These are phyloP conservation scores for Sporopachydermia quercuum DNA, from an alignment of 805 yeast species.

Conservation along the genomic window DNA sequence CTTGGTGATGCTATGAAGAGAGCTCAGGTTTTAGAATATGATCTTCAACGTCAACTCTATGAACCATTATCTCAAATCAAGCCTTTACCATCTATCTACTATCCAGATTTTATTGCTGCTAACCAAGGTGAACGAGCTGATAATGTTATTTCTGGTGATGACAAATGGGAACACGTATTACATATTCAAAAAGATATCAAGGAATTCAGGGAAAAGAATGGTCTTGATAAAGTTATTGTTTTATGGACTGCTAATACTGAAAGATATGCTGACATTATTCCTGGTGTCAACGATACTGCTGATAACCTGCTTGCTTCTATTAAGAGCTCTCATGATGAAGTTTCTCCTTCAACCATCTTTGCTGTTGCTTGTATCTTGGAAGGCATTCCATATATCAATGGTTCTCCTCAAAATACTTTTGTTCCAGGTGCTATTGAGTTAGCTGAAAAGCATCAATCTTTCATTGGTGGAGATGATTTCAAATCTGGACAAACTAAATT, in stretches of 20 bases:
- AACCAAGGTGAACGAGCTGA: conserved; percentile 89
- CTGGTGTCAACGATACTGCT: conserved; percentile 79
- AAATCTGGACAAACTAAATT: conserved; percentile 93
- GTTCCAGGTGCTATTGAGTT: conserved; percentile 89
- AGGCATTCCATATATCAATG: conserved; percentile 80
- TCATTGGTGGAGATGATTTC: conserved; percentile 95
- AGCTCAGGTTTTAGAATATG: conserved; percentile 75
- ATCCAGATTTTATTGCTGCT: conserved; percentile 93
- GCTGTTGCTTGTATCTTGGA: conserved; percentile 90
- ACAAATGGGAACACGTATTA: conserved; percentile 86
- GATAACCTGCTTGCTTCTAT: conserved; percentile 63
- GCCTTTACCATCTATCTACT: conserved; percentile 79
- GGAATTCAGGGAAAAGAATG: conserved; percentile 56
- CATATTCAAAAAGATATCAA: conserved; percentile 71
- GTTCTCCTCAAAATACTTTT: conserved; percentile 95
- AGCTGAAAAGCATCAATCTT: conserved; percentile 60
- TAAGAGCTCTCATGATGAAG: conserved; percentile 66
- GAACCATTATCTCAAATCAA: conserved; percentile 42
- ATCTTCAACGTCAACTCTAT: conserved; percentile 62
- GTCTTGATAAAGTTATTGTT: conserved; percentile 75
- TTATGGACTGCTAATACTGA: conserved; percentile 98
- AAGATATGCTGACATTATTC: conserved; percentile 64
- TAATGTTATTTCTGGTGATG: conserved; percentile 55
- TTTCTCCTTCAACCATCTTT: conserved; percentile 85
- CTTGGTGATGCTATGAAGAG: conserved; percentile 70